Conservation (phyloP, 2,329 filamentous ascomycete species). For the Xylariaceae sp. region DNA sequence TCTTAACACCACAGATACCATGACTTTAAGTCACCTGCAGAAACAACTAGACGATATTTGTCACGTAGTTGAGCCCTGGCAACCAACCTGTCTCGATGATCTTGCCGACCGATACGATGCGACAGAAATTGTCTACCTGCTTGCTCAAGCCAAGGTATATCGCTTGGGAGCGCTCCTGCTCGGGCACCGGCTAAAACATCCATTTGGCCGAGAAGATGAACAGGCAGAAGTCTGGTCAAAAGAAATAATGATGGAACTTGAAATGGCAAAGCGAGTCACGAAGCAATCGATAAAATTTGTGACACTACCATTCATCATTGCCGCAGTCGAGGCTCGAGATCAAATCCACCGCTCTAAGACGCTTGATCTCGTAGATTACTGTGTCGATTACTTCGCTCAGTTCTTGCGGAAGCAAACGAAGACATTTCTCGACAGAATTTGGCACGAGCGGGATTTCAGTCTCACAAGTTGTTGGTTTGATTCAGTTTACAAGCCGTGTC, state of each 20-base stretch:
- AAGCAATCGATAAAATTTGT: conserved; percentile 23
- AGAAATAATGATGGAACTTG: conserved; percentile 28
- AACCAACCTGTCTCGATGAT: conserved; percentile 20
- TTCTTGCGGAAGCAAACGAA: conserved; percentile 24
- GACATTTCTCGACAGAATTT: conserved; percentile 25
- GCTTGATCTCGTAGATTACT: conserved; percentile 20
- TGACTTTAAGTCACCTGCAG: background rate
- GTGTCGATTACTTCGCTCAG: conserved; percentile 24
- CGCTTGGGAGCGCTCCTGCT: conserved; percentile 26
- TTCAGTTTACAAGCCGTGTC: conserved; percentile 26
- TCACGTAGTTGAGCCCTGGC: conserved; percentile 23
- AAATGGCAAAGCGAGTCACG: conserved; percentile 21
- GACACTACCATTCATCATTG: conserved; percentile 28
- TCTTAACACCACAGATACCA: conserved; percentile 6
- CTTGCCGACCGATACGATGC: conserved; percentile 21
- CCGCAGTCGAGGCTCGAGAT: conserved; percentile 25
- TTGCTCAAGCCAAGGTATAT: conserved; percentile 29
- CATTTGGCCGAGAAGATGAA: conserved; percentile 24
- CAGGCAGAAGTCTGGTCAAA: conserved; percentile 27
- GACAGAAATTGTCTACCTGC: conserved; percentile 25
- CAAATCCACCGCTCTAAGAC: conserved; percentile 12
- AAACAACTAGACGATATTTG: conserved; percentile 19
- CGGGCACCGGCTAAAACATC: conserved; percentile 23
- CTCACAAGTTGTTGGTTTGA: conserved; percentile 24
- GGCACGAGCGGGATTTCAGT: conserved; percentile 26